Evolutionary conservation across 78 protist genomes (phyloP).

Genomic region (Protostelium mycophagum): DNA sequence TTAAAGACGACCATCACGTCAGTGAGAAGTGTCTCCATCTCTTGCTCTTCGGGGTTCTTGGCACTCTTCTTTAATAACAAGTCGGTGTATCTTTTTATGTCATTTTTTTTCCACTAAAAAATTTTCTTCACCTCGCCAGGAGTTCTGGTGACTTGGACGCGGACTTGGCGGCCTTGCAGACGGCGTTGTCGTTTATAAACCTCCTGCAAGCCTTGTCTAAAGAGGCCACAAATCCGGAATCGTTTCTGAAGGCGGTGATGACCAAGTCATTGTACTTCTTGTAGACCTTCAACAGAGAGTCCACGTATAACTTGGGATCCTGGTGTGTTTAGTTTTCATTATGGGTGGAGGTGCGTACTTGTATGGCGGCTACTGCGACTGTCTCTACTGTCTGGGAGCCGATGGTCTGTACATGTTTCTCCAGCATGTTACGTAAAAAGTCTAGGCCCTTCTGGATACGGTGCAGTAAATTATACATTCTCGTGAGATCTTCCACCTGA

Average conservation of each 20-base stretch:
- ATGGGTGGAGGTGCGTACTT: neutral
- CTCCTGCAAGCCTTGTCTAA: constrained; percentile 69
- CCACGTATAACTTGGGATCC: constrained; percentile 69
- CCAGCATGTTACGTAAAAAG: constrained; percentile 49
- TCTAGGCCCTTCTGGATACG: constrained; percentile 70
- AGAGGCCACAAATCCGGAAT: constrained; percentile 61
- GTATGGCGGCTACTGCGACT: constrained; percentile 6
- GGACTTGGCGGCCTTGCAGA: constrained; percentile 56
- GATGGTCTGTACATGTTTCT: constrained; percentile 67
- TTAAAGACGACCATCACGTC: constrained; percentile 76
- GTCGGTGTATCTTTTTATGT: constrained; percentile 34
- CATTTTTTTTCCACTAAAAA: neutral
- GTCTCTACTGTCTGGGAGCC: constrained; percentile 55
- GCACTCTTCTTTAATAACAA: constrained; percentile 64
- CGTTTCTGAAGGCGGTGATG: constrained; percentile 55
- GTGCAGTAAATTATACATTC: constrained; percentile 61
- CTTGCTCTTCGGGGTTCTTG: constrained; percentile 55
- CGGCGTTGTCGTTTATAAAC: constrained; percentile 74
- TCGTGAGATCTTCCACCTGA: constrained; percentile 24
- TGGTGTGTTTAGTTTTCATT: neutral
- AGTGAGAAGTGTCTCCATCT: constrained; percentile 39
- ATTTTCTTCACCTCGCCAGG: constrained; percentile 24
- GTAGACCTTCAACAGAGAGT: constrained; percentile 55
- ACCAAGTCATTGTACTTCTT: constrained; percentile 65
- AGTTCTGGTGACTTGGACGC: constrained; percentile 66